Percentiles rank a stretch among this genome's conserved stretches.
phyloP scores from a whole-genome alignment of 2,329 filamentous ascomycete genomes.

The Alternaria ethzedia region DNA sequence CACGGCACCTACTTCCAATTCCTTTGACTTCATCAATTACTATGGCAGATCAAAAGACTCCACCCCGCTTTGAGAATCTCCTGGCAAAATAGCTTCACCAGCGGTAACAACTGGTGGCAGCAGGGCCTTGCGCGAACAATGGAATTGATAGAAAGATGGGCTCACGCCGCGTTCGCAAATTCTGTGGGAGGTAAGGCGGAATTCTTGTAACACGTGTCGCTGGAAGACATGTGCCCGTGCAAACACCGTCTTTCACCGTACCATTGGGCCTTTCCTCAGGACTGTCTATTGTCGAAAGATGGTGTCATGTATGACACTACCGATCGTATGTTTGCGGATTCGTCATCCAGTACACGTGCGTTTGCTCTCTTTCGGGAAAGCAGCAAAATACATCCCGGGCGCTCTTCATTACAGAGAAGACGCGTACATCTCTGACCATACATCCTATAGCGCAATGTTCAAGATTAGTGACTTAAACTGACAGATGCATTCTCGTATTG shows the following conservation, averaged over 20 bases:
- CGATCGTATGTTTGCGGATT: background rate
- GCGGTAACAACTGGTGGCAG: background rate
- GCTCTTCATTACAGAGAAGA: background rate
- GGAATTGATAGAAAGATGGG: background rate
- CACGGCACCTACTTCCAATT: background rate
- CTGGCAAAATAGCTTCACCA: background rate
- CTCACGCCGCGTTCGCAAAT: background rate
- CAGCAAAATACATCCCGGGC: background rate
- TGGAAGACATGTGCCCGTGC: background rate
- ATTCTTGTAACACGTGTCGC: background rate
- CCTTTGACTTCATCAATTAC: background rate
- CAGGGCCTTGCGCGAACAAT: background rate
- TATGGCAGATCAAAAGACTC: background rate
- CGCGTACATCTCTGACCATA: background rate
- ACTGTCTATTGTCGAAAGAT: background rate
- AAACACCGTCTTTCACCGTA: background rate
- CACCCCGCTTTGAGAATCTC: background rate
- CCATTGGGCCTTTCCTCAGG: background rate
- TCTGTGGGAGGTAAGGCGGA: background rate
- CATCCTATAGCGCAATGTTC: background rate
- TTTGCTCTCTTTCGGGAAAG: background rate
- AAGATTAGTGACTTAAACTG: background rate
- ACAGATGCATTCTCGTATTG: background rate
- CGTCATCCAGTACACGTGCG: background rate
- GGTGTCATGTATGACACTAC: background rate